Evolutionary conservation across 1,284 basidiomycete species (phyloP).

Genomic region (Chalciporus sp.): DNA sequence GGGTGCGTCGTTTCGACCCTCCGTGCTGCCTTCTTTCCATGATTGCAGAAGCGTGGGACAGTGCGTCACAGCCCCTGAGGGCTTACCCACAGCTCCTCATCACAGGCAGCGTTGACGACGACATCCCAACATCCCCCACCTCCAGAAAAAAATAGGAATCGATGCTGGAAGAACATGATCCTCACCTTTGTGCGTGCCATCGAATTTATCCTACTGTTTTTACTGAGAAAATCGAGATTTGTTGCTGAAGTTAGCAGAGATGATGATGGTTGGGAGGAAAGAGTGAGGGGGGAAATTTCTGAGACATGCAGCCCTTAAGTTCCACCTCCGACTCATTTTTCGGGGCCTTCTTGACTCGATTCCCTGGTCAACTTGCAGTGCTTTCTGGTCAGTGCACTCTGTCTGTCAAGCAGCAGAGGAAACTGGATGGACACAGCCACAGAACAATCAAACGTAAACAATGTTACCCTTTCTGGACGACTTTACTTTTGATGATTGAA

Average conservation of each 20-base stretch:
- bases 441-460: slow-evolving; percentile 9
- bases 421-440: slow-evolving; percentile 2
- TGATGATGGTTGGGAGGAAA: slow-evolving; percentile 25
- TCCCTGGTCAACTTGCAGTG: slow-evolving; percentile 19
- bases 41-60: slow-evolving; percentile 13
- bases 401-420: not conserved
- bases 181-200: slow-evolving; percentile 36
- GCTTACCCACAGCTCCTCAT: slow-evolving; percentile 4
- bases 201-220: slow-evolving; percentile 5
- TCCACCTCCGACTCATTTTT: slow-evolving; percentile 5
- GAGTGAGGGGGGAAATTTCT: slow-evolving; percentile 9
- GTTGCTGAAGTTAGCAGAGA: slow-evolving; percentile 10
- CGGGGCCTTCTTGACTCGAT: slow-evolving; percentile 16
- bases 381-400: slow-evolving; percentile 27
- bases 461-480: not conserved
- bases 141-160: slow-evolving; percentile 3
- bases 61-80: slow-evolving; percentile 11
- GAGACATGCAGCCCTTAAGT: slow-evolving; percentile 16
- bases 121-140: not conserved
- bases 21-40: slow-evolving; percentile 23
- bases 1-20: slow-evolving; percentile 29
- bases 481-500: not conserved
- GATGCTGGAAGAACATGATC: not conserved
- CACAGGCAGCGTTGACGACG: slow-evolving; percentile 10
- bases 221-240: slow-evolving; percentile 2